Percentiles rank a stretch among this genome's conserved stretches.
Evolutionary conservation across 345 rosid genomes (phyloP).

Genomic region (Pelargonium nanum): DNA sequence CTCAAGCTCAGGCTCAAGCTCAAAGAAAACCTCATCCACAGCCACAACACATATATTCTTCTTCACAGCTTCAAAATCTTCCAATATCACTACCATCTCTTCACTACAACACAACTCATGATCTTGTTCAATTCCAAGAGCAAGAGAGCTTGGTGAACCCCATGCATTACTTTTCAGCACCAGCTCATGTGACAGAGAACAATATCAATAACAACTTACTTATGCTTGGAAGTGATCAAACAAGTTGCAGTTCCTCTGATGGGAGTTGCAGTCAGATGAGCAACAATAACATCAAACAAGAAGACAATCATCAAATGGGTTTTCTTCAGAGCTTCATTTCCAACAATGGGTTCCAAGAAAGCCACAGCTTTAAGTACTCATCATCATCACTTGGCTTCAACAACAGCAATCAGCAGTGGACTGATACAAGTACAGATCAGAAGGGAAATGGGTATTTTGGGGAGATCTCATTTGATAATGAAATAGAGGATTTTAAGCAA

Average conservation of each 20-base stretch:
- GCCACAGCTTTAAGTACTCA: too few relatives aligned
- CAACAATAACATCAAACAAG: conserved; percentile 43
- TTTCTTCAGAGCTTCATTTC: conserved; percentile 1
- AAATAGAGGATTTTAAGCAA: conserved; percentile 56
- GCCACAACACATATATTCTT: background rate
- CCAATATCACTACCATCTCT: background rate
- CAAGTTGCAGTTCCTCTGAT: conserved; percentile 53
- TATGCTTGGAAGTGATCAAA: conserved; percentile 42
- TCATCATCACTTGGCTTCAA: too few relatives aligned
- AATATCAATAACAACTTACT: conserved; percentile 34
- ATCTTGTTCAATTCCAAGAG: background rate
- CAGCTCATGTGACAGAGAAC: conserved; percentile 2
- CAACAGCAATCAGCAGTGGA: too few relatives aligned
- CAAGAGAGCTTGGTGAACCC: conserved; percentile 23
- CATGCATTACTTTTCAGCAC: conserved; percentile 27
- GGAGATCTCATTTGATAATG: conserved; percentile 27
- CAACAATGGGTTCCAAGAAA: conserved; percentile 25
- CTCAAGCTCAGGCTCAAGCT: conserved; percentile 19
- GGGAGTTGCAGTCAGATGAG: conserved; percentile 43
- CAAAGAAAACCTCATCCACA: conserved; percentile 27
- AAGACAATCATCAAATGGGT: conserved; percentile 26
- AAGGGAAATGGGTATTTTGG: conserved; percentile 28
- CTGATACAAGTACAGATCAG: too few relatives aligned
- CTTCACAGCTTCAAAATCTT: conserved; percentile 12
- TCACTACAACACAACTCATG: background rate